A percentile compares a stretch with the other conserved stretches of the same genome.
These are phyloP conservation scores for Penstemon davidsonii DNA, from an alignment of 257 asterid genomes.

Conservation along the genomic window DNA sequence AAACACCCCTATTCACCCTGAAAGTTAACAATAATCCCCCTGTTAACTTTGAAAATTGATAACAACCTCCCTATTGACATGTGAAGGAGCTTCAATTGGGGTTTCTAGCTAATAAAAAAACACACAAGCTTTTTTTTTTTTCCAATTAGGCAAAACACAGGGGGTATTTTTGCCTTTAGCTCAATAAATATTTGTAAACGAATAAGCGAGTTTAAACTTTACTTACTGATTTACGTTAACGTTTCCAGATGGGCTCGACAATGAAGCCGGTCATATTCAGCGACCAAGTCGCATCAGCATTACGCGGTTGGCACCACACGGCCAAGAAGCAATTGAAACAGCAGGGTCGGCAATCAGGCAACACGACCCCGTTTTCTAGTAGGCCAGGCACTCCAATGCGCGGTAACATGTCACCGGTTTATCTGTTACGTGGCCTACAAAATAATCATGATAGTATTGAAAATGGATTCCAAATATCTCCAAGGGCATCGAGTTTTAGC, in stretches of 20 bases:
- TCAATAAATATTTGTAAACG: no score
- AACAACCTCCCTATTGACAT: no score
- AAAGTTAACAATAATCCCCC: no score
- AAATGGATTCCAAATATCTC: conserved; percentile 35
- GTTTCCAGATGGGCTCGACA: conserved; percentile 72
- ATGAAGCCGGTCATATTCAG: conserved; percentile 78
- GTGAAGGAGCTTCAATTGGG: no score
- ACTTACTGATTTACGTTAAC: neutral
- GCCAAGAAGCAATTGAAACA: conserved; percentile 64
- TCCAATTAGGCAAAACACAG: no score
- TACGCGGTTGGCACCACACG: conserved; percentile 71
- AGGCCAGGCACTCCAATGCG: conserved; percentile 63
- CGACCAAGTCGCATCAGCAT: conserved; percentile 65
- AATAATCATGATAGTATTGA: conserved; percentile 33
- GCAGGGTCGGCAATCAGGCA: conserved; percentile 44
- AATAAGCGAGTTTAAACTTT: neutral
- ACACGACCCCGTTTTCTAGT: conserved; percentile 59
- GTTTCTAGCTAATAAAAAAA: no score
- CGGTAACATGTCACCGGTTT: conserved; percentile 59
- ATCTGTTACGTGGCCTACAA: conserved; percentile 49
- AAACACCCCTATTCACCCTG: no score
- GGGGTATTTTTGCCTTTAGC: no score
- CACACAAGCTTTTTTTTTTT: no score
- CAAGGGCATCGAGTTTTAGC: conserved; percentile 28
- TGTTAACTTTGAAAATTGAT: no score